A percentile compares a stretch with the other conserved stretches of the same genome.
Evolutionary conservation across 1,139 yeast species (phyloP).

Genomic region (Protomyces inundatus): DNA sequence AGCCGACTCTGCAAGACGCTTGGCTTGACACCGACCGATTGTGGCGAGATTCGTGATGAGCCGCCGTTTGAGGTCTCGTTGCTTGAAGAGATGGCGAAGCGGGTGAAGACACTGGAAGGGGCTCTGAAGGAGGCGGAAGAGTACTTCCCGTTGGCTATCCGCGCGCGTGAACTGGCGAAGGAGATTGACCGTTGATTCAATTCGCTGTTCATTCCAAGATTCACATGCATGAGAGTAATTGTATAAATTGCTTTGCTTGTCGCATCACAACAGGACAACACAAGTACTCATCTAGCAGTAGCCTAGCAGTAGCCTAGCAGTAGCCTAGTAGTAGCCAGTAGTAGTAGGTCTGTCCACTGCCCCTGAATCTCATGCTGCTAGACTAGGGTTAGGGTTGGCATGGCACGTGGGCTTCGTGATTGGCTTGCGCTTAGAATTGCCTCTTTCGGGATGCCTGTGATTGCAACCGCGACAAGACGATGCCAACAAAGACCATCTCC

Average conservation of each 20-base stretch:
- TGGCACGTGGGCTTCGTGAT: background rate
- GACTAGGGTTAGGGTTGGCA: background rate
- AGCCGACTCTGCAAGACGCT: conserved; percentile 7
- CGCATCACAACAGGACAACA: no score
- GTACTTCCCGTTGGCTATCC: background rate
- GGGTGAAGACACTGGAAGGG: background rate
- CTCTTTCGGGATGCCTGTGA: no score
- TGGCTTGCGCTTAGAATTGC: background rate
- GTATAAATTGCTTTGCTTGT: no score
- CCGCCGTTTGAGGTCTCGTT: background rate
- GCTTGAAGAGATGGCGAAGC: background rate
- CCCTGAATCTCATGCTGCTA: background rate
- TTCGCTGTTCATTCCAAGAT: no score
- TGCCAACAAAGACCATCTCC: no score
- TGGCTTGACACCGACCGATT: background rate
- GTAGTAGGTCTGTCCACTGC: no score
- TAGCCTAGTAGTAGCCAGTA: no score
- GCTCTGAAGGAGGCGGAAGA: background rate
- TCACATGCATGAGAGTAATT: no score
- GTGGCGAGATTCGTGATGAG: background rate
- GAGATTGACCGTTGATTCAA: background rate
- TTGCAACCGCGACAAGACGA: no score
- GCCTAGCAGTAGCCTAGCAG: no score
- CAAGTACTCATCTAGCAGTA: no score
- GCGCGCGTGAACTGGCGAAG: background rate